These are phyloP conservation scores for Linum trigynum DNA, from an alignment of 345 rosid species.

Conservation along the genomic window DNA sequence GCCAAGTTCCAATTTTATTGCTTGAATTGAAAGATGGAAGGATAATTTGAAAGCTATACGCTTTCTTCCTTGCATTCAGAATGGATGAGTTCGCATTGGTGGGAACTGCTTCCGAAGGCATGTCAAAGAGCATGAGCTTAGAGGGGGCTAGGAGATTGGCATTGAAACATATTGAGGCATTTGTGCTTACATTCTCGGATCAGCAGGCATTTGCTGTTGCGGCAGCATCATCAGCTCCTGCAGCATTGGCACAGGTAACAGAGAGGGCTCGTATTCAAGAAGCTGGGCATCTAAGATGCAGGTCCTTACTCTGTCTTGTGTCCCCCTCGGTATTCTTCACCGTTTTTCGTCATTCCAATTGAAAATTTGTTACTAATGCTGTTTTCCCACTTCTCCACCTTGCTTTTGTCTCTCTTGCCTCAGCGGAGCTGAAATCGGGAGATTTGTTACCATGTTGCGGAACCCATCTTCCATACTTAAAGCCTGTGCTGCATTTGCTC, in stretches of 20 bases:
- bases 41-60: not conserved
- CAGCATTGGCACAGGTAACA: slow-evolving; percentile 72
- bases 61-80: slow-evolving; percentile 29
- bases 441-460: slow-evolving; percentile 62
- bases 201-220: slow-evolving; percentile 60
- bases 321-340: not conserved
- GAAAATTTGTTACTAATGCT: not conserved
- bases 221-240: slow-evolving; percentile 63
- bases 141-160: slow-evolving; percentile 78
- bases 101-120: slow-evolving; percentile 60
- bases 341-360: not conserved
- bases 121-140: slow-evolving; percentile 59
- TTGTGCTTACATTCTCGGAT: slow-evolving; percentile 55
- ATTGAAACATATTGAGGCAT: slow-evolving; percentile 58
- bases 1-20: not conserved
- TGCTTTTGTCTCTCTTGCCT: slow-evolving; percentile 11
- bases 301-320: slow-evolving; percentile 31
- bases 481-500: slow-evolving; percentile 80
- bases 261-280: slow-evolving; percentile 88
- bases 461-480: slow-evolving; percentile 53
- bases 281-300: slow-evolving; percentile 94
- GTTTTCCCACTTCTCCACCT: not conserved
- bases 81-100: slow-evolving; percentile 58
- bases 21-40: not conserved
- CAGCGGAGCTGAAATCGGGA: slow-evolving; percentile 81